A percentile compares a stretch with the other conserved stretches of the same genome.
Conservation (phyloP, 768 basidiomycete species). For the Auricularia auricula-judae region DNA sequence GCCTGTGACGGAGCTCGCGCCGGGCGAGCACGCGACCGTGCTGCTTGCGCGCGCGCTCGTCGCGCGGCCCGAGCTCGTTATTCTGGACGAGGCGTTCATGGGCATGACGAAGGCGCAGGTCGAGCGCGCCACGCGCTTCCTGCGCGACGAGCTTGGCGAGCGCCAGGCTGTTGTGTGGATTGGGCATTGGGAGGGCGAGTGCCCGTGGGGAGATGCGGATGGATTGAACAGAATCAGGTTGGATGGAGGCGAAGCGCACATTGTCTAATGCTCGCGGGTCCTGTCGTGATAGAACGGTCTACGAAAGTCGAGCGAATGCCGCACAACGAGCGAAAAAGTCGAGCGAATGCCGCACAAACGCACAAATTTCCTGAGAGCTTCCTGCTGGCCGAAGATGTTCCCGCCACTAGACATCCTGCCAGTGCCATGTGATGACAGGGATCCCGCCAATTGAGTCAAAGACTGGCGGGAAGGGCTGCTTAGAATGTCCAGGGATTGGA, state of each 20-base stretch:
- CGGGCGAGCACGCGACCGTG: conserved; percentile 70
- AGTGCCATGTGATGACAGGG: no score
- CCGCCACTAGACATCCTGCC: no score
- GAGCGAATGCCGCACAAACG: no score
- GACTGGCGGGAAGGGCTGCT: no score
- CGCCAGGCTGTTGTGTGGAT: conserved; percentile 76
- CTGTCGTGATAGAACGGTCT: no score
- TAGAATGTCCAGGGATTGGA: no score
- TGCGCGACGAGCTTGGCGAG: conserved; percentile 36
- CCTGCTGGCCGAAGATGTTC: no score
- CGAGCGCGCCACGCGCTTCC: conserved; percentile 44
- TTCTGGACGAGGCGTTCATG: conserved; percentile 88
- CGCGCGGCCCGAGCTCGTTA: conserved; percentile 55
- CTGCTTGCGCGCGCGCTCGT: conserved; percentile 83
- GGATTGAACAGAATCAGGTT: conserved; percentile 28
- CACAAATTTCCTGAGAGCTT: no score
- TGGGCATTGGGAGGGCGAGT: conserved; percentile 86
- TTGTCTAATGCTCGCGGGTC: no score
- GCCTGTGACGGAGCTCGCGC: conserved; percentile 53
- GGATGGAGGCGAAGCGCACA: not conserved
- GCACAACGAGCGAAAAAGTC: no score
- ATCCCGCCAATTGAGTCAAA: no score
- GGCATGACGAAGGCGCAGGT: conserved; percentile 85
- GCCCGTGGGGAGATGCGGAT: conserved; percentile 63
- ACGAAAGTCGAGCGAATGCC: no score